Evolutionary conservation across 257 asterid genomes (phyloP).

Genomic region (Agastache rugosa): DNA sequence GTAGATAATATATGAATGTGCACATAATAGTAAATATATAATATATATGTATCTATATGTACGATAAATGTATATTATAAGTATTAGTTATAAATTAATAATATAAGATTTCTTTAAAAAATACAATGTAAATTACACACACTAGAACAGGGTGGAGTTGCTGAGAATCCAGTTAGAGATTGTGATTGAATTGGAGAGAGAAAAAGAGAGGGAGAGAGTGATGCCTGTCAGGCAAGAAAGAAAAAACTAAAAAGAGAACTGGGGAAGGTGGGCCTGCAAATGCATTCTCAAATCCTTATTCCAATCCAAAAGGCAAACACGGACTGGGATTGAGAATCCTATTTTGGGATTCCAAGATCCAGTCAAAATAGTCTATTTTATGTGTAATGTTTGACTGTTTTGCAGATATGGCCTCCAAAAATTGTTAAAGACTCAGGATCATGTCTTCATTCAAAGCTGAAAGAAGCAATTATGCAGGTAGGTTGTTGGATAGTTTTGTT

Average conservation of each 20-base stretch:
- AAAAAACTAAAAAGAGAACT: not conserved
- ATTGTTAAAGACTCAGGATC: constrained; percentile 91
- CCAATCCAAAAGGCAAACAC: not conserved
- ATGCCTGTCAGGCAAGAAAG: not conserved
- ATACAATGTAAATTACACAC: too few relatives aligned
- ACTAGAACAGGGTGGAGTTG: not conserved
- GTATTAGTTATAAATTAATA: too few relatives aligned
- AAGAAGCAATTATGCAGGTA: constrained; percentile 91
- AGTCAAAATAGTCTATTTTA: not conserved
- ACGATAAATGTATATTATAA: too few relatives aligned
- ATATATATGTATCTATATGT: too few relatives aligned
- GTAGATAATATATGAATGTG: not conserved
- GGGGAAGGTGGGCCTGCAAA: not conserved
- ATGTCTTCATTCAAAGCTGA: constrained; percentile 75
- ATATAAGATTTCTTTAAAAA: too few relatives aligned
- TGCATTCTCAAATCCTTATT: not conserved
- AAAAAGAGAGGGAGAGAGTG: not conserved
- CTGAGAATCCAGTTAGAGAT: not conserved
- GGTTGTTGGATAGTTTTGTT: not conserved
- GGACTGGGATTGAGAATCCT: not conserved
- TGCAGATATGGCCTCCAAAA: constrained; percentile 99
- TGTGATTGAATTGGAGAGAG: not conserved
- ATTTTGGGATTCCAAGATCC: not conserved
- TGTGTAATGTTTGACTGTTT: not conserved
- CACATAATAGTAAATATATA: not conserved